Base-by-base conservation (phyloP, 495 filamentous ascomycete species). In the Aspergillus saccharolyticus region DNA sequence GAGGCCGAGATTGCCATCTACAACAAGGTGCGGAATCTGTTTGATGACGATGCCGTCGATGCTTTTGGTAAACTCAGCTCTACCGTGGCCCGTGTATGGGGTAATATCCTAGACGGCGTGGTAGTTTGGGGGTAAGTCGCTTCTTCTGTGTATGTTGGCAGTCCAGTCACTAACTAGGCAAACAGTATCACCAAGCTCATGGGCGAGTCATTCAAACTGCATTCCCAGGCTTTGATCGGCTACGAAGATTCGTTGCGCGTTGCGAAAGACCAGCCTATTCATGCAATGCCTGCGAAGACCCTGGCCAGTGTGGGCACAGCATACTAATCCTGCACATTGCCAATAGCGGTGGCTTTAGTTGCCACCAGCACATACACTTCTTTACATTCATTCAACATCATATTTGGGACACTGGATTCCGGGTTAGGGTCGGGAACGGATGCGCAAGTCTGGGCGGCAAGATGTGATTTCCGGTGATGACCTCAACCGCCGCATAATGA, bases 131-230 rank as follows among this genome's bases (percentile, higher is more conserved):
- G 94, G 87, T 89, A 82, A 78, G 86, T 80, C 48, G 52, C 43
- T 20, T 24, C 21, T 39, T n/a, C 54, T 20, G 42, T n/a, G 30
- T 19, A 20, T 18, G 12, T 53, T 42, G 9, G 28, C 16, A 19
- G 57, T n/a, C 42, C 33, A 28, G 52, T 54, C 67, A 61, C 88
- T 87, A 78, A 87, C 72, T 48, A 42, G 28, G 10, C 66, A 9
- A 62, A 44, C 58, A 98, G 94, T 59, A 96, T 98, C 69, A 97
- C 93, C 63, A 90, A 94, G 70, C 81, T 97, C 33, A 95, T 98
- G 89, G 94, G 94, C 69, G 95, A 97, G 70, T 91, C 94, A 48
- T 98, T 97, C 84, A 91, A 94, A 67, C 87, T 96, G 56, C 92
- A 97, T 74, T 88, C 94, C 16, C 91, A 97, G 73, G 91, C 94